Base-by-base conservation (phyloP, 2,329 filamentous ascomycete genomes). In the Colletotrichum abscissum region DNA sequence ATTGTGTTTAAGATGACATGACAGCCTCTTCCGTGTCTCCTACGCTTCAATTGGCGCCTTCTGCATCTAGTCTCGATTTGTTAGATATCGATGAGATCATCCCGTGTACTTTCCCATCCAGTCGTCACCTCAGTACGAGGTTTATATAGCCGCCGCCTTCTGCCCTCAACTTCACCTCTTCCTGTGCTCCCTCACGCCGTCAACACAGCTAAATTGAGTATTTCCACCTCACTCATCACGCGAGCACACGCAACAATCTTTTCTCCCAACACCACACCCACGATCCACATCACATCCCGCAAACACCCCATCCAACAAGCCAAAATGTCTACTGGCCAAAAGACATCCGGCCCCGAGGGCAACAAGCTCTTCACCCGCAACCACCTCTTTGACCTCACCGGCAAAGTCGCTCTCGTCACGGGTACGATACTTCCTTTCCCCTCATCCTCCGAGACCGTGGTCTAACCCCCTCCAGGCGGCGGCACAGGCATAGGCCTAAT, bases 401-500 rank as follows among this genome's bases (percentile, higher is more conserved):
- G 82, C 68, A 83, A 81, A 62, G 84, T 87, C 1, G 86, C 85
- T 49, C 83, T 87, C 16, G 82, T 87, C 26, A 87, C 85, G 2
- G 85, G 84, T 84, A 69, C 42, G 79, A n/a, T 8, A 38, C 35
- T 2, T 8, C 16, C 16, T n/a, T 3, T 19, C 0, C 9, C 9
- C 38, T 65, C 30, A 16, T 33, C n/a, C 24, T 9, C n/a, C 12
- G 16, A 22, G 16, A 28, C 19, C 24, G 42, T 26, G 24, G 38
- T 38, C 67, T 66, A 42, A 57, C 52, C 14, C 38, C 26, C 49
- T 49, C 6, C 52, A 85, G 84, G 86, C 28, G 87, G 88, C 55
- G 88, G 88, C 38, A 89, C 91, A 69, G 91, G 91, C 30, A 92
- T 93, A 65, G 92, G 92, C 5, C 87, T 92, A 67, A 93, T 93